A percentile compares a stretch with the other conserved stretches of the same genome.
phyloP scores from a whole-genome alignment of 1,284 basidiomycete genomes.

The Afroboletus lepidellus region DNA sequence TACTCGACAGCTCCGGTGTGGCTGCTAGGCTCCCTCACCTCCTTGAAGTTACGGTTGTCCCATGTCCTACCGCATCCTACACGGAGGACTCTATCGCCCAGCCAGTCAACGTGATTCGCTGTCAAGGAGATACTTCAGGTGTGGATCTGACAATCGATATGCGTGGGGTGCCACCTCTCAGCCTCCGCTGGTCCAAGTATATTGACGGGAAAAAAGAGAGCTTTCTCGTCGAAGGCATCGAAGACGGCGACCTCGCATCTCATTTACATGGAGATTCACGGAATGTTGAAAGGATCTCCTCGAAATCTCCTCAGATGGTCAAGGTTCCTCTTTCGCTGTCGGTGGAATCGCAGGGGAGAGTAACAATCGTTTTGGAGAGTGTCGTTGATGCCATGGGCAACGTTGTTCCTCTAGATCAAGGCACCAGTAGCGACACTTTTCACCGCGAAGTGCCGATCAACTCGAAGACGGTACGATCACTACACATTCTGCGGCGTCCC shows the following conservation, averaged over 20 bases:
- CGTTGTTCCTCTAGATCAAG: slow-evolving; percentile 47
- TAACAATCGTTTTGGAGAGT: slow-evolving; percentile 70
- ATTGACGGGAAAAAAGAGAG: slow-evolving; percentile 61
- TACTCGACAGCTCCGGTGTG: slow-evolving; percentile 67
- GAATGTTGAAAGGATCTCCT: slow-evolving; percentile 25
- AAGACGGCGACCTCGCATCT: slow-evolving; percentile 44
- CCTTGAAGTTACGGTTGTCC: slow-evolving; percentile 72
- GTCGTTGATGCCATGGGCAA: slow-evolving; percentile 78
- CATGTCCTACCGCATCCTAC: slow-evolving; percentile 79
- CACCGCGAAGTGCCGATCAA: slow-evolving; percentile 19
- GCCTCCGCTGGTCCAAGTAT: slow-evolving; percentile 72
- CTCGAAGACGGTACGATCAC: slow-evolving; percentile 57
- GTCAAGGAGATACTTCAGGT: slow-evolving; percentile 67
- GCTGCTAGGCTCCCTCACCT: slow-evolving; percentile 65
- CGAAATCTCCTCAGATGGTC: slow-evolving; percentile 51
- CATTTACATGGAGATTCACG: slow-evolving; percentile 17
- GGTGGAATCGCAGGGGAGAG: slow-evolving; percentile 59
- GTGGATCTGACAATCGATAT: slow-evolving; percentile 67
- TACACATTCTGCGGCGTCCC: slow-evolving; percentile 77
- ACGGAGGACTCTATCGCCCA: slow-evolving; percentile 42
- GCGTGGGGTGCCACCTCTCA: slow-evolving; percentile 76
- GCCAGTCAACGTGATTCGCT: slow-evolving; percentile 56
- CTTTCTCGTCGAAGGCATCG: slow-evolving; percentile 82
- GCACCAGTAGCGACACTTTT: slow-evolving; percentile 21
- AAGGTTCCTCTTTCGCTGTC: slow-evolving; percentile 67